Evolutionary conservation across 2,329 filamentous ascomycete species (phyloP).

Genomic region (Metarhizium anisopliae): DNA sequence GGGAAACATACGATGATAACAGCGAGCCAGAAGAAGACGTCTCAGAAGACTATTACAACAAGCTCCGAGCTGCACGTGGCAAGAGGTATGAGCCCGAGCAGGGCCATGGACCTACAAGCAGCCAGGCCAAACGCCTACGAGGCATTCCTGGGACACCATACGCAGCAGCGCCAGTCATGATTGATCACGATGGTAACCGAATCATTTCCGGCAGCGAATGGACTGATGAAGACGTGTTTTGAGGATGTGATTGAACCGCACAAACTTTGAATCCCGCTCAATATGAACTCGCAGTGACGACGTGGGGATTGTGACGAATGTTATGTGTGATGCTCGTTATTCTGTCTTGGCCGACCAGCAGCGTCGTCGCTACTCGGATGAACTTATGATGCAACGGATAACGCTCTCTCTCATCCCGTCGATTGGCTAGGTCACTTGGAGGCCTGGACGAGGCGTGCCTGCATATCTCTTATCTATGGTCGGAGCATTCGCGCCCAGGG

Average conservation of each 20-base stretch:
- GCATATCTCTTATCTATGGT: background rate
- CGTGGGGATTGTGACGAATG: background rate
- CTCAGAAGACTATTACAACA: constrained; percentile 72
- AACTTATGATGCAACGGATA: background rate
- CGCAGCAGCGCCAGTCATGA: constrained; percentile 35
- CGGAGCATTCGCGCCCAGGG: background rate
- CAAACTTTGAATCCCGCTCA: background rate
- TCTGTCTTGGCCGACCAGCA: background rate
- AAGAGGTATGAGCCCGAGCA: constrained; percentile 53
- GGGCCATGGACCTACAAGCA: constrained; percentile 29
- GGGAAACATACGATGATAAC: constrained; percentile 90
- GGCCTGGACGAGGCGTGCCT: background rate
- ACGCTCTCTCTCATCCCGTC: background rate
- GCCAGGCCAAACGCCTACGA: constrained; percentile 43
- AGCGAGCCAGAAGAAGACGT: constrained; percentile 69
- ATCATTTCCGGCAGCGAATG: constrained; percentile 58
- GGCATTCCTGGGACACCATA: constrained; percentile 36
- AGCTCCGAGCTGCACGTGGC: constrained; percentile 56
- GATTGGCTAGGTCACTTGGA: background rate
- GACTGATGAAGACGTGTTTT: constrained; percentile 57
- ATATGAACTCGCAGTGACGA: background rate
- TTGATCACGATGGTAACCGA: constrained; percentile 51
- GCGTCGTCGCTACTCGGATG: background rate
- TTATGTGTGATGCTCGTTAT: background rate
- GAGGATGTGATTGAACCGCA: background rate